phyloP scores from a whole-genome alignment of 768 basidiomycete genomes.

The Phanerodontia chrysosporium region DNA sequence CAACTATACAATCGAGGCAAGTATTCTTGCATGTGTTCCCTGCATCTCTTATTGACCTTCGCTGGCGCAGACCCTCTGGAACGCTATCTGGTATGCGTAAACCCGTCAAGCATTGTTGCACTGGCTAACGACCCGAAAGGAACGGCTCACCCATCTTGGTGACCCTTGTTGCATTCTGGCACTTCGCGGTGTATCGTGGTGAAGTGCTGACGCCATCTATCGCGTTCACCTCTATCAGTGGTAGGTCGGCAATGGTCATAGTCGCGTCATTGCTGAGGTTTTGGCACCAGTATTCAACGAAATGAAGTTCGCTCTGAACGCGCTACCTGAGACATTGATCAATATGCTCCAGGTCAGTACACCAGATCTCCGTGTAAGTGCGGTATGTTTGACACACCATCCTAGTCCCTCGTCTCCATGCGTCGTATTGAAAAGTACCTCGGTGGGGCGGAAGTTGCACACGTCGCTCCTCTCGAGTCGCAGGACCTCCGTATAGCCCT shows the following conservation, averaged over 20 bases:
- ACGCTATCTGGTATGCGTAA: conserved; percentile 45
- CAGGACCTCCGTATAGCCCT: conserved; percentile 65
- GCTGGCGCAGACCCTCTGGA: conserved; percentile 38
- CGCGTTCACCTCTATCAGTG: conserved; percentile 66
- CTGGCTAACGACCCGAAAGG: conserved; percentile 18
- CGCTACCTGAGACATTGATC: conserved; percentile 87
- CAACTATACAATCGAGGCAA: conserved; percentile 83
- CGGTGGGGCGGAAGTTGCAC: conserved; percentile 62
- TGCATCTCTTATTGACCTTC: background rate
- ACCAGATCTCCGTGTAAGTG: background rate
- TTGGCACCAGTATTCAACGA: conserved; percentile 89
- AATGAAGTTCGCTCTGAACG: conserved; percentile 84
- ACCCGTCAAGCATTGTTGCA: background rate
- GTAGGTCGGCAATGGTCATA: conserved; percentile 25
- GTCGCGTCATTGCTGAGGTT: background rate
- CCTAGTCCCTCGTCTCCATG: conserved; percentile 73
- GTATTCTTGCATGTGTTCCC: background rate
- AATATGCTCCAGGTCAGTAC: conserved; percentile 70
- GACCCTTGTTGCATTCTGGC: conserved; percentile 48
- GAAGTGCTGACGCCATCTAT: conserved; percentile 75
- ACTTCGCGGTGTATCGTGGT: conserved; percentile 67
- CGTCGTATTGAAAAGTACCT: conserved; percentile 92
- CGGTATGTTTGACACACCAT: background rate
- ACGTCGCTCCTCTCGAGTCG: conserved; percentile 50
- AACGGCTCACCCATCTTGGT: conserved; percentile 45